These are phyloP conservation scores for Aspergillus biplanus DNA, from an alignment of 495 filamentous ascomycete species.

Conservation along the genomic window DNA sequence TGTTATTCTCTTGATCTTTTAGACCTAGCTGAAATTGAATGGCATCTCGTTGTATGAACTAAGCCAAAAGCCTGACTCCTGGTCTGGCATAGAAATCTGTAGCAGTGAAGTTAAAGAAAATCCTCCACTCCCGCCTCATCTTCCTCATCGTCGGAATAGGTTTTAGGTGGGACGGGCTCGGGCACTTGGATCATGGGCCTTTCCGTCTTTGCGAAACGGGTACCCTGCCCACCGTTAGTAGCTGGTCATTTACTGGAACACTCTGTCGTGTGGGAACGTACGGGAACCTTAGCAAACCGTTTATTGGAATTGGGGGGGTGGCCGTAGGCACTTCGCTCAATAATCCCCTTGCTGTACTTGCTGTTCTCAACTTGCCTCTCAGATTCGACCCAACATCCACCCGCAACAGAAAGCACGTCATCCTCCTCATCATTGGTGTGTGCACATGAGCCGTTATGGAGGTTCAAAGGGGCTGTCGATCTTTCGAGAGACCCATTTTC, in stretches of 20 bases:
- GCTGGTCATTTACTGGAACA: not conserved
- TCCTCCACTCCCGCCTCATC: constrained; percentile 23
- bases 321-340: constrained; percentile 25
- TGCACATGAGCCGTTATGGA: not conserved
- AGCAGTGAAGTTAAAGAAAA: constrained; percentile 16
- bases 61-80: not conserved
- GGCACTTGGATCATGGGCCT: constrained; percentile 15
- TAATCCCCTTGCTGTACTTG: constrained; percentile 9
- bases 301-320: constrained; percentile 15
- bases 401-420: constrained; percentile 22
- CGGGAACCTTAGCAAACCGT: constrained; percentile 26
- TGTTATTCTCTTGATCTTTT: too few species aligned
- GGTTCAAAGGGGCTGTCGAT: constrained; percentile 9
- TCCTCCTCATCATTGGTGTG: constrained; percentile 15
- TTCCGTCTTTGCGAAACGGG: constrained; percentile 14
- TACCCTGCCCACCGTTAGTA: constrained; percentile 19
- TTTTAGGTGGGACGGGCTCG: constrained; percentile 7
- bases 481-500: constrained; percentile 4
- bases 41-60: not conserved
- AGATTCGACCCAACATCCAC: constrained; percentile 26
- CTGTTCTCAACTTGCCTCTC: constrained; percentile 5
- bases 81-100: not conserved
- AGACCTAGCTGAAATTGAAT: too few species aligned
- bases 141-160: constrained; percentile 27
- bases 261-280: constrained; percentile 5